Percentiles rank a stretch among this genome's conserved stretches.
These are phyloP conservation scores for Arachis monticola DNA, from an alignment of 331 rosid genomes.

Conservation along the genomic window DNA sequence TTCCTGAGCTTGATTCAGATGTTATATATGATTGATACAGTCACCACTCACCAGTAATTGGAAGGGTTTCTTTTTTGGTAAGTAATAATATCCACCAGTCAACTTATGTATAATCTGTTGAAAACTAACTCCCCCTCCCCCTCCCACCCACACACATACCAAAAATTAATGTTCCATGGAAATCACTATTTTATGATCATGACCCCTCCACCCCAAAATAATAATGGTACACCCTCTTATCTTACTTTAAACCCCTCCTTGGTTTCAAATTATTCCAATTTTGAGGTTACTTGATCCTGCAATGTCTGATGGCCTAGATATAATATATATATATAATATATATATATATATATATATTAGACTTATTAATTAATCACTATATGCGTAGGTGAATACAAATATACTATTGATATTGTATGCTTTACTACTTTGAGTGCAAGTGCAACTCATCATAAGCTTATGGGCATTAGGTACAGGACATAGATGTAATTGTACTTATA, in stretches of 20 bases:
- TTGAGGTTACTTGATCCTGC: conserved; percentile 2
- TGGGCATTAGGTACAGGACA: conserved; percentile 74
- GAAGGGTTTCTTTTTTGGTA: conserved; percentile 55
- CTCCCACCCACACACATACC: too few species aligned
- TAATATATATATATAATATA: too few species aligned
- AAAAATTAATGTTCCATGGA: conserved; percentile 44
- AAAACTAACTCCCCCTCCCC: conserved; percentile 48
- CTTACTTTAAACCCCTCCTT: conserved; percentile 20
- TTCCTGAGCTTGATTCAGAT: conserved; percentile 31
- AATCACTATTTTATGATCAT: conserved; percentile 30
- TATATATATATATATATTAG: too few species aligned
- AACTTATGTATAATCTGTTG: conserved; percentile 54
- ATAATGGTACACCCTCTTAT: conserved; percentile 55
- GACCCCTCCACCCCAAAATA: conserved; percentile 40
- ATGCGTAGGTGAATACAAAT: conserved; percentile 17
- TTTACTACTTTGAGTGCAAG: conserved; percentile 74
- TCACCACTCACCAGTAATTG: conserved; percentile 58
- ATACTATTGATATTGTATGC: conserved; percentile 38
- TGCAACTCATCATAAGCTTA: conserved; percentile 62
- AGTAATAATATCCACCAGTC: conserved; percentile 53
- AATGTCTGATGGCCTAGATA: conserved; percentile 24
- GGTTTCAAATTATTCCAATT: conserved; percentile 13
- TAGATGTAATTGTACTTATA: conserved; percentile 52
- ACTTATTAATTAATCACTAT: too few species aligned
- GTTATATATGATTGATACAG: conserved; percentile 48